Evolutionary conservation across 805 yeast genomes (phyloP).

Genomic region (Sungouiozyma ichnusensis): DNA sequence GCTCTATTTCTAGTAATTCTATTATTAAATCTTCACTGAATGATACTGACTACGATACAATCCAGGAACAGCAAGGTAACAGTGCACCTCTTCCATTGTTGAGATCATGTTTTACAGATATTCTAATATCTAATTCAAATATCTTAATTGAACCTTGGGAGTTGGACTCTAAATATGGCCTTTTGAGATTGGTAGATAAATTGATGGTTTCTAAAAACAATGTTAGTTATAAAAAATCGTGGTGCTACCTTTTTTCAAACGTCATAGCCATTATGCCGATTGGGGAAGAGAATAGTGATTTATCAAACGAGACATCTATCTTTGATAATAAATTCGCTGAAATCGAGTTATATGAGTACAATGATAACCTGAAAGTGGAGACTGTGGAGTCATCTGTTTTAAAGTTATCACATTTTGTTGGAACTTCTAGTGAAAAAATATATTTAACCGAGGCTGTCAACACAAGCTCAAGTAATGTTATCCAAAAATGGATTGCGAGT

Average conservation of each 20-base stretch:
- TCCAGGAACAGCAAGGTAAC: not conserved
- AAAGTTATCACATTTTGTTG: slow-evolving; percentile 8
- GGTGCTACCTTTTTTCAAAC: slow-evolving; percentile 29
- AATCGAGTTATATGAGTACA: slow-evolving; percentile 10
- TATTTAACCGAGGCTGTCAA: slow-evolving; percentile 20
- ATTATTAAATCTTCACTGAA: not conserved
- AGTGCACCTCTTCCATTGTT: slow-evolving; percentile 10
- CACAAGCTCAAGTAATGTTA: slow-evolving; percentile 21
- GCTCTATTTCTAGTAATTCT: not conserved
- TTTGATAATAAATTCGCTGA: slow-evolving; percentile 6
- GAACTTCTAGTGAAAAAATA: slow-evolving; percentile 3
- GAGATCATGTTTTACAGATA: slow-evolving; percentile 19
- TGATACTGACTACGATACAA: not conserved
- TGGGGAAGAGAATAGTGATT: slow-evolving; percentile 2
- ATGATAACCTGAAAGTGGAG: slow-evolving; percentile 9
- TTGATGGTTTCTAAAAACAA: slow-evolving; percentile 26
- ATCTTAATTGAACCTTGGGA: slow-evolving; percentile 15
- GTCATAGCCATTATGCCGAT: slow-evolving; percentile 13
- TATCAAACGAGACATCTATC: slow-evolving; percentile 1
- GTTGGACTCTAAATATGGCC: slow-evolving; percentile 27
- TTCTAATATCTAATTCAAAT: slow-evolving; percentile 13
- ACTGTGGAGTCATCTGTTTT: slow-evolving; percentile 18
- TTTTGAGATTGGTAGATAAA: slow-evolving; percentile 29
- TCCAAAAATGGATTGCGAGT: slow-evolving; percentile 35
- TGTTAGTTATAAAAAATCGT: slow-evolving; percentile 15